Evolutionary conservation across 2,329 filamentous ascomycete genomes (phyloP).

Genomic region (Xylariaceae sp.): DNA sequence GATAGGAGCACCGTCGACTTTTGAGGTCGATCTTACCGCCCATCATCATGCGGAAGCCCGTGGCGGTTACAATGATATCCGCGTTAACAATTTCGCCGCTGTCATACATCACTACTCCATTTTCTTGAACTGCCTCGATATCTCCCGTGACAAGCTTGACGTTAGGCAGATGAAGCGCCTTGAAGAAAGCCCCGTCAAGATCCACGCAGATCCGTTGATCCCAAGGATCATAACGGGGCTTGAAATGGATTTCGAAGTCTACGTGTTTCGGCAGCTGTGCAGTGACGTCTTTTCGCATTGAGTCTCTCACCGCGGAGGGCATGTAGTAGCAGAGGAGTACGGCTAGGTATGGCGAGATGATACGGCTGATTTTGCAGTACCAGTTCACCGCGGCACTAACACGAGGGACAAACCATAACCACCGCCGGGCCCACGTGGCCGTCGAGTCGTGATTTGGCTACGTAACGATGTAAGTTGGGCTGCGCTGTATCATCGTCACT

Average conservation of each 20-base stretch:
- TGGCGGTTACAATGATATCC: conserved; percentile 63
- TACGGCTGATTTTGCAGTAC: conserved; percentile 21
- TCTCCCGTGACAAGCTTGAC: conserved; percentile 39
- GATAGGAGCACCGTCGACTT: conserved; percentile 46
- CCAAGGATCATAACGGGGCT: conserved; percentile 55
- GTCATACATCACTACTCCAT: conserved; percentile 41
- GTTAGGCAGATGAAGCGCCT: conserved; percentile 34
- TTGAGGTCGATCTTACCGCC: conserved; percentile 48
- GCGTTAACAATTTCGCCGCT: conserved; percentile 43
- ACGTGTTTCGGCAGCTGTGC: conserved; percentile 20
- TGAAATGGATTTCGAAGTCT: conserved; percentile 46
- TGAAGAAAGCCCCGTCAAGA: conserved; percentile 43
- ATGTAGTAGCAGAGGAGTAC: not conserved
- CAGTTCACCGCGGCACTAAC: conserved; percentile 31
- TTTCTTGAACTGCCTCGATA: conserved; percentile 41
- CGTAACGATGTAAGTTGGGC: conserved; percentile 62
- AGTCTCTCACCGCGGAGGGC: not conserved
- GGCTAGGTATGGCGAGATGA: not conserved
- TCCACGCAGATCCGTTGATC: conserved; percentile 64
- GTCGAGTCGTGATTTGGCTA: too few relatives aligned
- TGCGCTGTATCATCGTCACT: conserved; percentile 78
- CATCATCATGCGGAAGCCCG: conserved; percentile 54
- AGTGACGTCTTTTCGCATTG: not conserved
- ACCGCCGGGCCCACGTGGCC: conserved; percentile 1
- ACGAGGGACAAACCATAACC: too few relatives aligned